phyloP scores from a whole-genome alignment of 176 grass and related monocot species.

The Ensete glaucum region DNA sequence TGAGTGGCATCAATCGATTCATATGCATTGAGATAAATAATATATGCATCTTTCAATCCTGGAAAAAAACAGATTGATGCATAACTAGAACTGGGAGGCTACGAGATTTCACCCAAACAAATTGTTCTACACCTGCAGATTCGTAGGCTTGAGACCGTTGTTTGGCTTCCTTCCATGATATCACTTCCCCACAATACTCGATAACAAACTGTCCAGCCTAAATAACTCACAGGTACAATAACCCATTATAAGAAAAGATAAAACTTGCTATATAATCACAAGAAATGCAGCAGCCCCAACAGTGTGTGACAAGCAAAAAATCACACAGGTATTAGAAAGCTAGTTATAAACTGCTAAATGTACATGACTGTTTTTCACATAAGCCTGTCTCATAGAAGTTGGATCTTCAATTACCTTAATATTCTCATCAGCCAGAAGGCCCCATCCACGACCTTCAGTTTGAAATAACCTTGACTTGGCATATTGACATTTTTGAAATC shows the following conservation, averaged over 20 bases:
- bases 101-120: not conserved
- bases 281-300: not conserved
- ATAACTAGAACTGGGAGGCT: not conserved
- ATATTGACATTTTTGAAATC: constrained; percentile 88
- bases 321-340: not conserved
- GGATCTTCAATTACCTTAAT: constrained; percentile 47
- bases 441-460: constrained; percentile 95
- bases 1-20: constrained; percentile 97
- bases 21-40: constrained; percentile 87
- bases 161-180: constrained; percentile 93
- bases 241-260: constrained; percentile 5
- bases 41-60: constrained; percentile 90
- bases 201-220: constrained; percentile 95
- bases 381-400: not conserved
- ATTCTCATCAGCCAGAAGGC: constrained; percentile 81
- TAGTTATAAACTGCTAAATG: not conserved
- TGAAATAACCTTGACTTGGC: constrained; percentile 62
- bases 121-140: constrained; percentile 42
- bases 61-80: constrained; percentile 19
- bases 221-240: constrained; percentile 12
- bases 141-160: constrained; percentile 77
- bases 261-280: not conserved
- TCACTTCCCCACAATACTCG: constrained; percentile 96
- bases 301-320: not conserved
- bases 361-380: not conserved